phyloP scores from a whole-genome alignment of 1,284 basidiomycete genomes.

The Irpex lacteus region DNA sequence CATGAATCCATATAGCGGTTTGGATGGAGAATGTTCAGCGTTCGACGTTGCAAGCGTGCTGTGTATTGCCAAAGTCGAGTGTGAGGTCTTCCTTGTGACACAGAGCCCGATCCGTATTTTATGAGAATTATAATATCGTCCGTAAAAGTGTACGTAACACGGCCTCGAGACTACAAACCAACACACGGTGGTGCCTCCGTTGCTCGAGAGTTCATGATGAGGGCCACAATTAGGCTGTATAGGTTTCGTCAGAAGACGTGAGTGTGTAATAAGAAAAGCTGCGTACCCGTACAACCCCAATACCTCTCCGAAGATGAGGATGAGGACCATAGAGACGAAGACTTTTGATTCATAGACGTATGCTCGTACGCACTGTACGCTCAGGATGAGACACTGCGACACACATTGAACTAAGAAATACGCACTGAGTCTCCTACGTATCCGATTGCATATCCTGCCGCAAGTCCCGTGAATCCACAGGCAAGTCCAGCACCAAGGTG shows the following conservation, averaged over 20 bases:
- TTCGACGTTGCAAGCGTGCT: no score
- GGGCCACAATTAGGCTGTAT: constrained; percentile 79
- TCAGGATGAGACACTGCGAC: not conserved
- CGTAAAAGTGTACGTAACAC: not conserved
- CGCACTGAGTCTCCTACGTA: constrained; percentile 91
- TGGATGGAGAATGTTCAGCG: no score
- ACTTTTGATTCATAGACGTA: constrained; percentile 86
- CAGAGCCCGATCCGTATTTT: no score
- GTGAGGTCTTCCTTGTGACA: no score
- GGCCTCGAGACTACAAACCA: not conserved
- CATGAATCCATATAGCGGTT: no score
- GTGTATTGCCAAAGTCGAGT: no score
- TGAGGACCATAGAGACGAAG: constrained; percentile 88
- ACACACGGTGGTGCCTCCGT: constrained; percentile 25
- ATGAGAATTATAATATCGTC: no score
- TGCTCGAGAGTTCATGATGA: constrained; percentile 83
- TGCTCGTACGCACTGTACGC: constrained; percentile 61
- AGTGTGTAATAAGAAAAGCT: not conserved
- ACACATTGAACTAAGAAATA: constrained; percentile 13
- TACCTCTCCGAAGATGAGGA: constrained; percentile 94
- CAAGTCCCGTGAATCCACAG: constrained; percentile 89
- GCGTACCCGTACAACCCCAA: constrained; percentile 83
- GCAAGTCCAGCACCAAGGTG: constrained; percentile 94
- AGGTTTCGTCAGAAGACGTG: not conserved
- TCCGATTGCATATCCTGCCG: constrained; percentile 98